Conservation (phyloP, 495 filamentous ascomycete genomes). For the Aspergillus incahuasiensis region DNA sequence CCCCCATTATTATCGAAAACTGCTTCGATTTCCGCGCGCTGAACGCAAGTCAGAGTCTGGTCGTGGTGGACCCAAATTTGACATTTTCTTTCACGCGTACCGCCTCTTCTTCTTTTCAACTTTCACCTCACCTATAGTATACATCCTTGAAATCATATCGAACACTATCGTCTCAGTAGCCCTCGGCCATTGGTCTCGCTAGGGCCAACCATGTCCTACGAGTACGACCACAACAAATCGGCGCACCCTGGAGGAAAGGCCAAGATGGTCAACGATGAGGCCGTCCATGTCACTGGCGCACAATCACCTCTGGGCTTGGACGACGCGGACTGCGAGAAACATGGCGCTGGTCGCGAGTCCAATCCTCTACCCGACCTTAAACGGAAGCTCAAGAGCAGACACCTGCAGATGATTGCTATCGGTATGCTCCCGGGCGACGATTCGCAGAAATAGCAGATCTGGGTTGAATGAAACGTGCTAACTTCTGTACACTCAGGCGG, state of each 20-base stretch:
- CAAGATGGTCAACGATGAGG: slow-evolving; percentile 28
- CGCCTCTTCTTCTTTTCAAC: slow-evolving; percentile 4
- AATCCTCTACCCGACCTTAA: slow-evolving; percentile 44
- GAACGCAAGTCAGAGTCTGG: slow-evolving; percentile 4
- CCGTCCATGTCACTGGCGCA: slow-evolving; percentile 23
- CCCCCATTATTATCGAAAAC: not conserved
- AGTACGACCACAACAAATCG: slow-evolving; percentile 16
- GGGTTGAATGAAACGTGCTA: slow-evolving; percentile 15
- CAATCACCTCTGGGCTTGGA: slow-evolving; percentile 16
- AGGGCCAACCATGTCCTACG: slow-evolving; percentile 25
- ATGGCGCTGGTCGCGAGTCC: slow-evolving; percentile 37
- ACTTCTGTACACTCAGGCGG: slow-evolving; percentile 56
- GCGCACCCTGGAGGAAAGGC: slow-evolving; percentile 23
- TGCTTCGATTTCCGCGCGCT: not conserved
- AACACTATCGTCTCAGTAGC: not conserved
- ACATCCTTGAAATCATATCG: not conserved
- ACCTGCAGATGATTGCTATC: slow-evolving; percentile 72
- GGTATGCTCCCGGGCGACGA: slow-evolving; percentile 31
- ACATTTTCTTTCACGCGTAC: slow-evolving; percentile 10
- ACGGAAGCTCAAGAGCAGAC: slow-evolving; percentile 63
- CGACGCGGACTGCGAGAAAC: slow-evolving; percentile 41
- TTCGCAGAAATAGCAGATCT: slow-evolving; percentile 16
- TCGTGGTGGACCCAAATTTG: slow-evolving; percentile 14
- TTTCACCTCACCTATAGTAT: not conserved
- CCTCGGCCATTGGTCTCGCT: slow-evolving; percentile 6